Evolutionary conservation across 176 grass and related monocot genomes (phyloP).

Genomic region (Typha latifolia): DNA sequence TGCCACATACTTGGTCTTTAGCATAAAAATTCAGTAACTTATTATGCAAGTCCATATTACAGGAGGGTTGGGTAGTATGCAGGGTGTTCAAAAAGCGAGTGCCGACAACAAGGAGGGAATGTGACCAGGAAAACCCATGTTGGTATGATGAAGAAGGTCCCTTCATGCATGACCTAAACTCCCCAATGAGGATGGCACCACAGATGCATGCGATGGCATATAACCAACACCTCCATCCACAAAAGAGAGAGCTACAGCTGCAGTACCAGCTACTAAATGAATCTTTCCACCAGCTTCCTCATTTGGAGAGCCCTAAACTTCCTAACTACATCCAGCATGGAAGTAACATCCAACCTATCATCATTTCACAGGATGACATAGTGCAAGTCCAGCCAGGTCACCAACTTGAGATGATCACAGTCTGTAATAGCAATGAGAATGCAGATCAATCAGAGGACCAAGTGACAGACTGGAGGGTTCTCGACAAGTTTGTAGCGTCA

Average conservation of each 20-base stretch:
- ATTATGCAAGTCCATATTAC: background rate
- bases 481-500: slow-evolving; percentile 73
- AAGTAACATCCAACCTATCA: slow-evolving; percentile 7
- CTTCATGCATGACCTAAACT: slow-evolving; percentile 47
- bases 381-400: slow-evolving; percentile 37
- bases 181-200: slow-evolving; percentile 43
- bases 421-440: slow-evolving; percentile 6
- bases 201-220: slow-evolving; percentile 39
- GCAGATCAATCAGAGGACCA: slow-evolving; percentile 44
- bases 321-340: slow-evolving; percentile 39
- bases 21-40: too few relatives aligned
- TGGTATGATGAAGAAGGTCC: slow-evolving; percentile 65
- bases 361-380: slow-evolving; percentile 22
- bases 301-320: slow-evolving; percentile 46
- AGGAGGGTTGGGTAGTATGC: slow-evolving; percentile 98
- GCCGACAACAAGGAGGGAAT: slow-evolving; percentile 3
- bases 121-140: slow-evolving; percentile 60
- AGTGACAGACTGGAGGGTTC: slow-evolving; percentile 61
- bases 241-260: slow-evolving; percentile 50
- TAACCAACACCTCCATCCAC: slow-evolving; percentile 53
- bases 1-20: too few relatives aligned
- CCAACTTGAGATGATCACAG: slow-evolving; percentile 58
- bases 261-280: slow-evolving; percentile 58
- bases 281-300: slow-evolving; percentile 42
- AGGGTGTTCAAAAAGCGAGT: slow-evolving; percentile 90